phyloP scores from a whole-genome alignment of 306 rosid genomes.

The Acacia melanoxylon region DNA sequence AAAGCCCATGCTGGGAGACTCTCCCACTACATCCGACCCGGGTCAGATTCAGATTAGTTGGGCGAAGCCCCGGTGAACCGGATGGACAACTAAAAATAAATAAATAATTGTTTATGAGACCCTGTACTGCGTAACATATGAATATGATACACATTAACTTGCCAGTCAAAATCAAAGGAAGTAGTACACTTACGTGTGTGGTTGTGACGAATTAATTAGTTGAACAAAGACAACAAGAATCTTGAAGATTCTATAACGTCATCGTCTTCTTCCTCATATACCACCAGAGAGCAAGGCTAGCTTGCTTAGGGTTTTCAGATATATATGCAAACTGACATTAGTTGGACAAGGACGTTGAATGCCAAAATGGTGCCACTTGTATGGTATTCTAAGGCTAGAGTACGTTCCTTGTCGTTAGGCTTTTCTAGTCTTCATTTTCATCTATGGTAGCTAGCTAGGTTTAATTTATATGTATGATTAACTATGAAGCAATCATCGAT shows the following conservation, averaged over 20 bases:
- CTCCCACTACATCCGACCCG: too few species aligned
- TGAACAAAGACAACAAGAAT: neutral
- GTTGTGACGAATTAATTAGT: neutral
- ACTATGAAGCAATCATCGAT: neutral
- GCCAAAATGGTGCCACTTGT: conserved; percentile 8
- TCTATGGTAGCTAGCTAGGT: neutral
- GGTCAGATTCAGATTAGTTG: too few species aligned
- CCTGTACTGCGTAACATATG: neutral
- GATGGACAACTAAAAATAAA: too few species aligned
- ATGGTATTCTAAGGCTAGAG: neutral
- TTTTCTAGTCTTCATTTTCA: neutral
- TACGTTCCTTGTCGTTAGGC: neutral
- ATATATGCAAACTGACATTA: neutral
- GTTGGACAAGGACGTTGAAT: neutral
- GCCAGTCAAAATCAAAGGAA: neutral
- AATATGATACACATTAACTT: neutral
- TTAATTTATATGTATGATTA: too few species aligned
- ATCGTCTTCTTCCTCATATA: neutral
- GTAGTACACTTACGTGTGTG: neutral
- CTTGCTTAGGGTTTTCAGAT: neutral
- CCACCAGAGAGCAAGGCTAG: neutral
- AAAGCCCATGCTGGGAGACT: too few species aligned
- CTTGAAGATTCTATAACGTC: neutral
- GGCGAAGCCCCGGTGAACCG: too few species aligned
- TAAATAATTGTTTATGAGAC: neutral